Evolutionary conservation across 2,329 filamentous ascomycete species (phyloP), one percentile per base, ranked within the genome.

Genomic region (Parastagonospora avenae): DNA sequence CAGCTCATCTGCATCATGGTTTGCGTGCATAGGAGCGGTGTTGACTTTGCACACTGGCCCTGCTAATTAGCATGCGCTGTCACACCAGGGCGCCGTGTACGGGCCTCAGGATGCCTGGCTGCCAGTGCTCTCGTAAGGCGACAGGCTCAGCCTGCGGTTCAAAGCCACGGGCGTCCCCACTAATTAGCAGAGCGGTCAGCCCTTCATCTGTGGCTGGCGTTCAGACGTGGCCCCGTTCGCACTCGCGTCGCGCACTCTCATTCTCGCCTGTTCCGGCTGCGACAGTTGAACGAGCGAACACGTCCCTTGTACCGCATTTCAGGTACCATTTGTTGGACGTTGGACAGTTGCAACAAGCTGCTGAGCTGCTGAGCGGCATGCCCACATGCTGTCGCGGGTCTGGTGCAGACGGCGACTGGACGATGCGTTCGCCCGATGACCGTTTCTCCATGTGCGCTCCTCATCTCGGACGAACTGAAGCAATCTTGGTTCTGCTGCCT

Each of bases 91-190:
- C 46, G 52, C 50, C 41, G 16, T 56, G 54, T 50, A 54, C 48
- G 40, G 41, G 39, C 31, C 37, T 51, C 48, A 40, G 46, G 41
- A 46, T 63, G 58, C 55, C 55, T 61, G 57, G 48, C 48, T 55
- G 60, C 55, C 62, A 42, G 29, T 48, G 56, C 63, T 63, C 56
- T 59, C 61, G 58, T 59, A 55, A 64, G 60, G 60, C 58, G 43
- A 54, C 57, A 44, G 40, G 46, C 46, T 48, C 45, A 50, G 46
- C 46, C 50, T 51, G 36, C 48, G 40, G 4, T 28, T 30, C 48
- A 47, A 54, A 64, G 59, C 57, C 62, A 63, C 59, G 31, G 54
- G 46, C 41, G 37, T 43, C 19, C 19, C 19, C 3, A 24, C 48
- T 54, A 55, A 54, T 57, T 46, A 29, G 39, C 56, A 52, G 45